Base-by-base conservation (phyloP, 805 yeast species). In the Candida cerambycidarum region DNA sequence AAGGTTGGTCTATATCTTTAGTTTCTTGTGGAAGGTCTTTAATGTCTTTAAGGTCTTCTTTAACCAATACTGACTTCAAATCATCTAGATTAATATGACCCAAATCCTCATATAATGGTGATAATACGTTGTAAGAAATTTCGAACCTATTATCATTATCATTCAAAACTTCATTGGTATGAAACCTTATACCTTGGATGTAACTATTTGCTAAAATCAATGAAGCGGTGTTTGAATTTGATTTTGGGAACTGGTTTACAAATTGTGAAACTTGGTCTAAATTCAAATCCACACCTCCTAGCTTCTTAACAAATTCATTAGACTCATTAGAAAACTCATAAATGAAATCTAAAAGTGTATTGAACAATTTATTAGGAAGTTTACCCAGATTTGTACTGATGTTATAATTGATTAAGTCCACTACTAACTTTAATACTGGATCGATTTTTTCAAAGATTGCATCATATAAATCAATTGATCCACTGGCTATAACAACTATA, bases 251-350 rank as follows among this genome's bases (percentile, higher is more conserved):
- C n/a, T n/a, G n/a, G 3, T 24, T 13, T 4, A 21, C n/a, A 24
- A 39, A 47, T 11, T n/a, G 5, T 7, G 27, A 14, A 18, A 38
- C 39, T 17, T 24, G 24, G 23, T 38, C 42, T 30, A 44, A 42
- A 14, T 34, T 41, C 33, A 57, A 51, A 14, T 55, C 50, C 29
- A 58, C 54, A 2, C 53, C 27, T 5, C 46, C 41, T 31, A 69
- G 51, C 32, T 59, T 54, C 32, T 59, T 58, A 18, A 82, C 69
- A 50, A 81, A 82, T 14, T 75, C 81, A 13, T 60, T 51, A 0
- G 85, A 79, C 52, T 81, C 83, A 12, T 80, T 67, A 15, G 82
- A 73, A 51, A 82, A 76, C 54, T 80, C 83, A 56, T 79, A 80
- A 19, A 81, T 58, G 43, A 81, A 71, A 52, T 79, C 85, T 30